Conservation (phyloP, 2,329 filamentous ascomycete species). For the Penicillium sp. region DNA sequence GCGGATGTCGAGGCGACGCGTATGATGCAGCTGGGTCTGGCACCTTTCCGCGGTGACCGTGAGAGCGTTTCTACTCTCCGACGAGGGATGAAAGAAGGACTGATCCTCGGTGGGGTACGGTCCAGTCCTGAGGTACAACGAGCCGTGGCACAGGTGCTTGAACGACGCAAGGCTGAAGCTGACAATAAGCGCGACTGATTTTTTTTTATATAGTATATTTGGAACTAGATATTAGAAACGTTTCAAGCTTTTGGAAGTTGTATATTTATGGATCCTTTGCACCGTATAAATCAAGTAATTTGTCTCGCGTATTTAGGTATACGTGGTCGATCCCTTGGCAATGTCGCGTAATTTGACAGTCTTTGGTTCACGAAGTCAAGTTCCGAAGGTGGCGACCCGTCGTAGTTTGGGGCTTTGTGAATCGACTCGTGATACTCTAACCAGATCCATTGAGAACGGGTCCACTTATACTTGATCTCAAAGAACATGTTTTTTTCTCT, state of each 20-base stretch:
- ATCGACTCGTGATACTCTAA: constrained; percentile 5
- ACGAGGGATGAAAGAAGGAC: constrained; percentile 75
- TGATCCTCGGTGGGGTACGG: constrained; percentile 81
- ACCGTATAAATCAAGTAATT: not conserved
- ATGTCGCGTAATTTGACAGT: constrained; percentile 5
- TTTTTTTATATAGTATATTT: not conserved
- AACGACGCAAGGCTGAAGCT: constrained; percentile 52
- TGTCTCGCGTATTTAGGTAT: not conserved
- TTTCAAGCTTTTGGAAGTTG: not conserved
- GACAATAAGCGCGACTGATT: constrained; percentile 22
- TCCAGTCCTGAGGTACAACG: constrained; percentile 78
- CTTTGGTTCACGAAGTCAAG: constrained; percentile 4
- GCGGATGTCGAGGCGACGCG: constrained; percentile 68
- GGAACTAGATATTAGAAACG: not conserved
- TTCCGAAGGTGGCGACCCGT: constrained; percentile 3
- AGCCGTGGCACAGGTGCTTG: constrained; percentile 68
- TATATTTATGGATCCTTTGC: not conserved
- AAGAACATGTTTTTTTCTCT: not conserved
- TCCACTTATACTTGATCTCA: not conserved
- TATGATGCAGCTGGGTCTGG: constrained; percentile 73
- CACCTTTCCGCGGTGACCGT: constrained; percentile 74
- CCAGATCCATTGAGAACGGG: constrained; percentile 3
- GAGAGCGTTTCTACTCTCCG: constrained; percentile 63
- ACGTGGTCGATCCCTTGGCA: constrained; percentile 4
- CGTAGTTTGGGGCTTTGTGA: not conserved